Evolutionary conservation across 2,329 filamentous ascomycete species (phyloP).

Genomic region (Scortechinia acanthostroma): DNA sequence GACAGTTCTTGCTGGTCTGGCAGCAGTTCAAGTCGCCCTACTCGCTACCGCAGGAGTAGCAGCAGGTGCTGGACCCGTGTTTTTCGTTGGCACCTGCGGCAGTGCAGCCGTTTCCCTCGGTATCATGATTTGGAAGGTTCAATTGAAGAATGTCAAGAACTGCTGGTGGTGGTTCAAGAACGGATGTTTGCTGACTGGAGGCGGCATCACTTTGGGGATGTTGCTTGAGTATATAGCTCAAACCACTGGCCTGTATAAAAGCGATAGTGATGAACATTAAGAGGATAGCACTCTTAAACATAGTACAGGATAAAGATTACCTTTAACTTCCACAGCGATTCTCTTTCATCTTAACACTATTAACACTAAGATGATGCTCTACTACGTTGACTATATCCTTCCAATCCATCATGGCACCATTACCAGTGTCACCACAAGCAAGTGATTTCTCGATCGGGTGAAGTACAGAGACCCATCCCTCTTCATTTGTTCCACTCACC

Average conservation of each 20-base stretch:
- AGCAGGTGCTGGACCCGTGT: constrained; percentile 60
- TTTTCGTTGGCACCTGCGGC: constrained; percentile 61
- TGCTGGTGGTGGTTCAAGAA: constrained; percentile 3
- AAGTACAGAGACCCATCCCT: constrained; percentile 23
- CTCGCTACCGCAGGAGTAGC: constrained; percentile 64
- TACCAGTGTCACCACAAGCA: constrained; percentile 78
- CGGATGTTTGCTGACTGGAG: not conserved
- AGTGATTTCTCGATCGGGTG: constrained; percentile 68
- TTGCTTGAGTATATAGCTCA: not conserved
- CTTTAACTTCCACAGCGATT: no score
- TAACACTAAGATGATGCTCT: constrained; percentile 43
- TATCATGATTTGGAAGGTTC: constrained; percentile 44
- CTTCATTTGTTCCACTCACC: constrained; percentile 17
- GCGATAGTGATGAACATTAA: no score
- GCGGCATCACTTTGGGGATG: not conserved
- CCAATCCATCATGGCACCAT: constrained; percentile 80
- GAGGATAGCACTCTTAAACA: no score
- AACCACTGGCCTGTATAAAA: not conserved
- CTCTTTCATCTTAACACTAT: no score
- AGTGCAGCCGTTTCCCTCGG: constrained; percentile 53
- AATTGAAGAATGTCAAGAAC: not conserved
- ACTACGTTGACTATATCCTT: constrained; percentile 63
- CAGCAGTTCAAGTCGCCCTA: constrained; percentile 60
- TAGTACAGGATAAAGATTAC: no score
- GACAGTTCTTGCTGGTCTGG: constrained; percentile 64